Evolutionary conservation across 2,329 filamentous ascomycete species (phyloP), one percentile per base, ranked within the genome.

Genomic region (Aureobasidium sp.): DNA sequence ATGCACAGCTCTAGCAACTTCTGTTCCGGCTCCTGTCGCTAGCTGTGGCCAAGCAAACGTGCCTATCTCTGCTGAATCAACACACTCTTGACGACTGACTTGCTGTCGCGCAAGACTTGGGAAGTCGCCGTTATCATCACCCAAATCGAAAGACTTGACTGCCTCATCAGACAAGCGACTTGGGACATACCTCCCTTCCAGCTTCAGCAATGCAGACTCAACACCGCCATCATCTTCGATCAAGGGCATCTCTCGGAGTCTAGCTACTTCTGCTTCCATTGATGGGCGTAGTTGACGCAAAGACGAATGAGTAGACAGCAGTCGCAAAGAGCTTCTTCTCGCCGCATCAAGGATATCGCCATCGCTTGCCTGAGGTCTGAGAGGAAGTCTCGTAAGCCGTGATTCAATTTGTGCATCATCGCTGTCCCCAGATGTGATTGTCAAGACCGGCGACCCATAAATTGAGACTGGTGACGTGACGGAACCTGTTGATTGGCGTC

Each of bases 141-240:
- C 50, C 13, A 53, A 34, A n/a, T 53, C 16, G 5, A 48, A 48
- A 7, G 49, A 42, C 32, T 47, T 57, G 2, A 29, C 54, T 21
- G 34, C 37, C 9, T 41, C 37, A 16, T 48, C 50, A 27, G 49
- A 58, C 39, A 13, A 55, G 58, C 25, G 48, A 34, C 50, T 54
- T 5, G 44, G 30, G 70, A 87, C 82, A 67, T 87, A 94, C 67
- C 85, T 93, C 10, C 94, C 94, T 76, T 99, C 94, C 0, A 99
- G 81, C 69, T 97, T 99, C 67, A 92, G 76, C 55, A 99, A 74
- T 0, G 94, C 90, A n/a, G 92, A 91, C 70, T 97, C 94, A 30
- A 97, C 86, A 13, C 93, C 93, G 7, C 91, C 91, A 69, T 95
- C 78, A 49, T 77, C 77, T 27, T 76, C 90, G 64, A 95, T 90